Evolutionary conservation across 306 rosid species (phyloP), one percentile per base, ranked within the genome.

Genomic region (Dalbergia cultrata): DNA sequence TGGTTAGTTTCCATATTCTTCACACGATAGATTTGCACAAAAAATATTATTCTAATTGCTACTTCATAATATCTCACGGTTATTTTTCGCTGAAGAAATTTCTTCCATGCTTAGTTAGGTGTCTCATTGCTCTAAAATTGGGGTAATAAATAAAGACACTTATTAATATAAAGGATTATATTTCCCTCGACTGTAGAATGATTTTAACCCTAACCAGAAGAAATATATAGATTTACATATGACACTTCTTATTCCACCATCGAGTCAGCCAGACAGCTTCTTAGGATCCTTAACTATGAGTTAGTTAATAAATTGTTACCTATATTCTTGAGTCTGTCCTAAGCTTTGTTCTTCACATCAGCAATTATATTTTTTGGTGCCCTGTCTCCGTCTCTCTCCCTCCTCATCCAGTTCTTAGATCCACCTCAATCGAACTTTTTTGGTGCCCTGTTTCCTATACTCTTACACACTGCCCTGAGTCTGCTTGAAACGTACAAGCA

Each of bases 361-460:
- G 31, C 2, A 26, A 26, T 26, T 26, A 26, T 26, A 26, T 26
- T 56, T 63, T 41, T 13, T 8, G 41, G 74, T 63, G 74, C 45
- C 34, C 19, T n/a, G 37, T 45, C 69, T 22, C 54, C 7, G 12
- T 49, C 18, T 21, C 41, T 45, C 70, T 70, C 16, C 31, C 31
- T 22, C 26, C 26, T 26, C 31, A 26, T 26, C 31, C 14, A 70
- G 56, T 13, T 50, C 17, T 78, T 53, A 13, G 7, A 37, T 37
- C 41, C 70, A 22, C 54, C 65, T 61, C 60, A 58, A 44, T 68
- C 9, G 31, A 21, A 44, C 68, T 17, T n/a, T n/a, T n/a, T n/a
- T n/a, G n/a, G n/a, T n/a, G n/a, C n/a, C n/a, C n/a, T n/a, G n/a
- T 54, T 34, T 50, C 11, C 3, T 19, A 45, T 21, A 13, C 50